A percentile compares a stretch with the other conserved stretches of the same genome.
These are phyloP conservation scores for Cryphonectria carpinicola DNA, from an alignment of 2,329 filamentous ascomycete species.

Conservation along the genomic window DNA sequence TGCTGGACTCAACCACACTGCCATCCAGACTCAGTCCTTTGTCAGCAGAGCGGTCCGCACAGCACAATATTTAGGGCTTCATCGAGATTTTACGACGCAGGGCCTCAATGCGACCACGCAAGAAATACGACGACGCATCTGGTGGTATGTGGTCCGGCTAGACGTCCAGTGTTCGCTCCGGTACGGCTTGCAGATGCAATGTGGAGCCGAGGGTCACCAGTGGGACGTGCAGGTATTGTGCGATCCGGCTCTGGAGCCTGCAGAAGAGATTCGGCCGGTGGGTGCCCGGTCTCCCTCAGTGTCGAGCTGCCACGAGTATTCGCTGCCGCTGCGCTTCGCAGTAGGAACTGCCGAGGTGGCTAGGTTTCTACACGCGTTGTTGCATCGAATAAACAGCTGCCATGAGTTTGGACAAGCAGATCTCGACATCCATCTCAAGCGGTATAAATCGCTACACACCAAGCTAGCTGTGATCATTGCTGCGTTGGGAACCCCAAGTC, in stretches of 20 bases:
- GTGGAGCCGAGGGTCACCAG: background rate
- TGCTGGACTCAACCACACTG: no score
- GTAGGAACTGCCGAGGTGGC: background rate
- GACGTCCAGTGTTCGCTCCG: background rate
- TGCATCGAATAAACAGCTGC: background rate
- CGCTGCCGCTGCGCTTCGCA: background rate
- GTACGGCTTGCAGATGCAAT: background rate
- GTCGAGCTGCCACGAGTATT: no score
- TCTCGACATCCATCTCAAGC: background rate
- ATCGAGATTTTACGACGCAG: background rate
- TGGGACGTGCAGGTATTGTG: background rate
- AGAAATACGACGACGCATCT: background rate
- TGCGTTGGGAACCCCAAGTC: background rate
- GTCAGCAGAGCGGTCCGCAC: background rate
- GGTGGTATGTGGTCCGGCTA: background rate
- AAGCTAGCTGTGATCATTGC: background rate
- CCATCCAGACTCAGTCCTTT: background rate
- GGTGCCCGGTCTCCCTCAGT: background rate
- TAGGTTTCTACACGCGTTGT: background rate
- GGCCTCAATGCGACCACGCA: background rate
- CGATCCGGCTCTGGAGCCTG: background rate
- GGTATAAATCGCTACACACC: background rate
- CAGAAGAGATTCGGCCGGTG: background rate
- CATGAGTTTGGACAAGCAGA: background rate
- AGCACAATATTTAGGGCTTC: background rate